Evolutionary conservation across 257 asterid genomes (phyloP), one percentile per base, ranked within the genome.

Genomic region (Avicennia marina): DNA sequence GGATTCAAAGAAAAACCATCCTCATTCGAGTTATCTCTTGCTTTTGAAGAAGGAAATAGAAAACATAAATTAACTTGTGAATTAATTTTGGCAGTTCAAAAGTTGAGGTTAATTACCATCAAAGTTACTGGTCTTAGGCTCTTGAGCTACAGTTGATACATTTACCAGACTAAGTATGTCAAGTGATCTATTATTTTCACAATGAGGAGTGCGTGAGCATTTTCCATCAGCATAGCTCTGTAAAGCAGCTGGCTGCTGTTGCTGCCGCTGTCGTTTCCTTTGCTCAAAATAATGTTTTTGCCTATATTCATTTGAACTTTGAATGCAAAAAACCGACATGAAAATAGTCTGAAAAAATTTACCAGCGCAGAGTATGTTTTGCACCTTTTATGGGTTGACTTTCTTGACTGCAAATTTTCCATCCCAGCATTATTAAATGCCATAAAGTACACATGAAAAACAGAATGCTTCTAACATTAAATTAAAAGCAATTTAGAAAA

Each of bases 221-320:
- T 69, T 78, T 68, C 74, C 91, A 68, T 73, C 83, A 48, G 67
- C 65, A 70, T 52, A 53, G 50, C 65, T 72, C 68, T 77, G 83
- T 22, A 58, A 62, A 40, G 65, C 78, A 57, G 67, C 60, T 52
- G 57, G 56, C 54, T 77, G 73, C 58, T 72, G 87, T 68, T 72
- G 90, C 66, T 75, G 88, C n/a, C n/a, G n/a, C 68, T 78, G 87
- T 18, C 80, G 78, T 71, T 72, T 87, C 83, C 82, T 82, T 72
- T 90, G 96, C 77, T 90, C 98, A 72, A 87, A 90, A 54, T 84
- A 90, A 43, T 84, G 95, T 40, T 75, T 84, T 78, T 87, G 98
- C 87, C 98, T 90, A 47, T 29, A 58, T 61, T 33, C 46, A 44
- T 51, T 58, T 31, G 39, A 63, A 53, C 60, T 16, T 11, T 43